Percentiles rank a stretch among this genome's conserved stretches.
These are phyloP conservation scores for Neurospora sp. DNA, from an alignment of 495 filamentous ascomycete species.

Conservation along the genomic window DNA sequence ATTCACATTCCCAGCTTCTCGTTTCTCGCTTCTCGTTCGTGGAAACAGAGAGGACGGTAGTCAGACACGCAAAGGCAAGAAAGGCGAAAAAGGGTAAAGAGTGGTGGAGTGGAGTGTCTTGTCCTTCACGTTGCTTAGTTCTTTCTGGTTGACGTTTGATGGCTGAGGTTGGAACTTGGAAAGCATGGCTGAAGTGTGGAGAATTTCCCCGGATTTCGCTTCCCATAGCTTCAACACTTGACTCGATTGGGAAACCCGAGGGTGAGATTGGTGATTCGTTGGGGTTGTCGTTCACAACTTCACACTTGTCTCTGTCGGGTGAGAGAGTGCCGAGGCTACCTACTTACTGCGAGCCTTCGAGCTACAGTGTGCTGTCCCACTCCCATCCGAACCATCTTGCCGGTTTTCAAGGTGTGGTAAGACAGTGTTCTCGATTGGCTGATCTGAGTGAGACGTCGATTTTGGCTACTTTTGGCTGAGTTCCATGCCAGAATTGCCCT, in stretches of 20 bases:
- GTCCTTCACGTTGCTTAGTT: not conserved
- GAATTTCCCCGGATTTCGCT: not conserved
- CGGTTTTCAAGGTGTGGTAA: not conserved
- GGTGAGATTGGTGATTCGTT: not conserved
- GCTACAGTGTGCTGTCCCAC: too few relatives aligned
- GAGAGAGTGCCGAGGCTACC: not conserved
- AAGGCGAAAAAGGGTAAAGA: not conserved
- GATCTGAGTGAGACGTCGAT: not conserved
- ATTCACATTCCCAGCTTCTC: not conserved
- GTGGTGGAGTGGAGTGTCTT: not conserved
- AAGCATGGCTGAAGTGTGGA: not conserved
- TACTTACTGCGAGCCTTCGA: too few relatives aligned
- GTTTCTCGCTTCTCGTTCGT: not conserved
- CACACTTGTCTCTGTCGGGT: not conserved
- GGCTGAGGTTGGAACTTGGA: not conserved
- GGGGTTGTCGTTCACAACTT: not conserved
- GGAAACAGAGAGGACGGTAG: not conserved
- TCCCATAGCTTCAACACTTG: not conserved
- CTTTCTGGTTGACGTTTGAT: not conserved
- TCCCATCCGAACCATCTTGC: not conserved
- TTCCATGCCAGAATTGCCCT: not conserved
- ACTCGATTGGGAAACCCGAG: not conserved
- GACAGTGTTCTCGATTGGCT: not conserved
- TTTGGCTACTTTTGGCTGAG: not conserved
- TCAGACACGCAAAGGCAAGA: too few relatives aligned